Evolutionary conservation across 176 grass and related monocot genomes (phyloP).

Genomic region (Carex parvula): DNA sequence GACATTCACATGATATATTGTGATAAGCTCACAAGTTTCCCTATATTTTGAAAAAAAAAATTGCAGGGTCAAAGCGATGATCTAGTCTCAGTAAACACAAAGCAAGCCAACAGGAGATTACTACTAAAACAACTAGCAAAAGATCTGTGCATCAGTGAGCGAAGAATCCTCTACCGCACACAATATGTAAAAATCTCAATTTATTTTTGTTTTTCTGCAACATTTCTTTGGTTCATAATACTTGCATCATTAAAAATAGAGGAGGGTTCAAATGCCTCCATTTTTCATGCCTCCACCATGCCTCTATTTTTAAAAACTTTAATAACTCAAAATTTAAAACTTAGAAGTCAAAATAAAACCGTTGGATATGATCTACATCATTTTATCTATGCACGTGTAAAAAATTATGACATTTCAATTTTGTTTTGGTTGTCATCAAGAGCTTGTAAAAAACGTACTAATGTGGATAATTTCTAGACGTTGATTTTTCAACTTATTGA

Average conservation of each 20-base stretch:
- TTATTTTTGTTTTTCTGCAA: neutral
- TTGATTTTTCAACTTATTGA: too few relatives aligned
- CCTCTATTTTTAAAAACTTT: too few relatives aligned
- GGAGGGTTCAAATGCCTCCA: too few relatives aligned
- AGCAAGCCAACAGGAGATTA: slow-evolving; percentile 68
- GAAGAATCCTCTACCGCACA: slow-evolving; percentile 79
- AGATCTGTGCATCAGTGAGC: slow-evolving; percentile 82
- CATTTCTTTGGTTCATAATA: neutral
- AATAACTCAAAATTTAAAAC: too few relatives aligned
- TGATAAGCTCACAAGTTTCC: neutral
- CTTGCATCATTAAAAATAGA: neutral
- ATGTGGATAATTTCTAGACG: too few relatives aligned
- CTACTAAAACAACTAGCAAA: slow-evolving; percentile 82
- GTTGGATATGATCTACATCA: too few relatives aligned
- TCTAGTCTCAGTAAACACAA: slow-evolving; percentile 43
- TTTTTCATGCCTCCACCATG: too few relatives aligned
- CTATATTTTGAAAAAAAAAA: slow-evolving; percentile 7
- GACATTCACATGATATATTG: neutral
- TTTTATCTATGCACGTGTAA: too few relatives aligned
- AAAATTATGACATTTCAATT: too few relatives aligned
- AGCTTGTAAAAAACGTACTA: too few relatives aligned
- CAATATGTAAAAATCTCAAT: slow-evolving; percentile 65
- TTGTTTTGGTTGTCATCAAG: too few relatives aligned
- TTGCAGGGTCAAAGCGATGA: slow-evolving; percentile 44
- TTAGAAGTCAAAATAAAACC: too few relatives aligned